Evolutionary conservation across 2,329 filamentous ascomycete genomes (phyloP), one percentile per base, ranked within the genome.

Genomic region (Fusarium sp.): DNA sequence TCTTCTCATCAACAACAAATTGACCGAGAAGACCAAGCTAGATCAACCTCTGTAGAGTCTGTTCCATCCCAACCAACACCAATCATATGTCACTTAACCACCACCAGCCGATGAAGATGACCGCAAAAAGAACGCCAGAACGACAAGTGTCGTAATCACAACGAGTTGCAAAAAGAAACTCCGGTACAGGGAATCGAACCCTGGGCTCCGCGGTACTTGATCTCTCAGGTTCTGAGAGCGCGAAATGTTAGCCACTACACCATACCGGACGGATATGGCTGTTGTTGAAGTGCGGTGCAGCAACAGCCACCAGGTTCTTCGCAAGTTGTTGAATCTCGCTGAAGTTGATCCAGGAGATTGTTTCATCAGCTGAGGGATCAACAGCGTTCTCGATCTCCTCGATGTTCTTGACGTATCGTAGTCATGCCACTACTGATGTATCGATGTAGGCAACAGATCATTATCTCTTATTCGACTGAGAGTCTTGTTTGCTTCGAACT

Each of bases 171-270:
- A 43, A 43, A 42, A 22, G 30, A 8, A 32, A 32, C 30, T 32
- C 30, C 30, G 30, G 30, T 32, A 32, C 30, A 32, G 30, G 30
- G 30, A 32, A 32, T 32, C 32, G 32, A 34, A 34, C 32, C 32
- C 32, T 34, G 32, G 32, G 32, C 32, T 34, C 32, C 32, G 32
- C 32, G 32, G 32, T 34, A 34, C 32, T 18, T 34, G 16, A 34
- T 34, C 32, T 34, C 32, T 18, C 32, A 34, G 32, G 32, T 34
- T 18, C 18, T 38, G 75, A 77, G 62, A 77, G 75, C 75, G 75
- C 70, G 74, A 77, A 77, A 77, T 77, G 75, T 77, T 77, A 74
- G 75, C 75, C 74, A 77, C 74, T 77, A 77, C 75, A 77, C 75
- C 75, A 77, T 77, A 76, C 75, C 75, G 75, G 75, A 77, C 8